Percentiles rank a stretch among this genome's conserved stretches.
Evolutionary conservation across 805 yeast species (phyloP).

Genomic region (Schwanniomyces occidentalis): DNA sequence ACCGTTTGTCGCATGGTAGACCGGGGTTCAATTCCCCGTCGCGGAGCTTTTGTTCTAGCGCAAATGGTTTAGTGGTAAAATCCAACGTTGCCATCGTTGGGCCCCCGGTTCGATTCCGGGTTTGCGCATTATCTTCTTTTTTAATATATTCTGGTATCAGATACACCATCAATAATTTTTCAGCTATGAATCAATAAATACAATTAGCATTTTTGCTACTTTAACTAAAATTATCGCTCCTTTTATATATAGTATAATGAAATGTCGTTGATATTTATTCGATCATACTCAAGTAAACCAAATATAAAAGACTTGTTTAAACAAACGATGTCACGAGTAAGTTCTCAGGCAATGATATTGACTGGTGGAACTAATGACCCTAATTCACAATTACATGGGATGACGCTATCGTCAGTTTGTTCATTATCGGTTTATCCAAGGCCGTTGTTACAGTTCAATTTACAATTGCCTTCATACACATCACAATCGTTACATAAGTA

Average conservation of each 20-base stretch:
- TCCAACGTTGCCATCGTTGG: conserved; percentile 7
- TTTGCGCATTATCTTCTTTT: conserved; percentile 3
- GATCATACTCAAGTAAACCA: neutral
- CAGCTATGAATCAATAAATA: too few species aligned
- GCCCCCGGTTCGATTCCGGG: conserved; percentile 7
- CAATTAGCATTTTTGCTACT: too few species aligned
- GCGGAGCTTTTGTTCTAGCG: conserved; percentile 1
- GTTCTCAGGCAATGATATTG: conserved; percentile 45
- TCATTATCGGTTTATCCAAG: conserved; percentile 77
- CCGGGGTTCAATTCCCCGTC: conserved; percentile 1
- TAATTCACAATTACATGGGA: conserved; percentile 52
- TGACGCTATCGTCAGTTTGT: conserved; percentile 83
- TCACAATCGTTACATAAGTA: conserved; percentile 62
- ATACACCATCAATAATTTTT: too few species aligned
- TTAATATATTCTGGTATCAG: too few species aligned
- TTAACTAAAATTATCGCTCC: neutral
- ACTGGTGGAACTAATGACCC: conserved; percentile 29
- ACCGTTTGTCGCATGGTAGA: conserved; percentile 1
- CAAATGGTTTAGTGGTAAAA: conserved; percentile 6
- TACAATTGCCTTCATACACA: conserved; percentile 84
- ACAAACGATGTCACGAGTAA: conserved; percentile 35
- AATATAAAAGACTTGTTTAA: conserved; percentile 19
- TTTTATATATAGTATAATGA: neutral
- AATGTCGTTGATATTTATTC: neutral
- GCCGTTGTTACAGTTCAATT: conserved; percentile 81